phyloP scores from a whole-genome alignment of 2,329 filamentous ascomycete genomes.

The Chalaropsis ovoidea region DNA sequence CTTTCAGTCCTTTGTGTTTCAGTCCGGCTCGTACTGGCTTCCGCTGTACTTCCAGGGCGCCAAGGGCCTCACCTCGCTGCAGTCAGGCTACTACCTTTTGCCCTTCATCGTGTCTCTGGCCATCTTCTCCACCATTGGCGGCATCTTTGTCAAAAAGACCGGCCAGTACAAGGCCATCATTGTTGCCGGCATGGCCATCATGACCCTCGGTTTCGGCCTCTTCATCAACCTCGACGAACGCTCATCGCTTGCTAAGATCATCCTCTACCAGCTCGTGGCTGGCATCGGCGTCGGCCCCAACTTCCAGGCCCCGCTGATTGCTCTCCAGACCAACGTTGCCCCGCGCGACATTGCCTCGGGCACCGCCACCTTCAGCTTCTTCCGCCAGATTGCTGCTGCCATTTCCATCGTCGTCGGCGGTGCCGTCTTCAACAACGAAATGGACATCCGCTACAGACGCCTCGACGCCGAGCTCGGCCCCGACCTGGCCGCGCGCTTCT shows the following conservation, averaged over 20 bases:
- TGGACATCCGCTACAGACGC: constrained; percentile 45
- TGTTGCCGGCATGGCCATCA: constrained; percentile 46
- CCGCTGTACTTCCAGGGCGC: constrained; percentile 78
- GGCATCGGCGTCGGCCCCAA: constrained; percentile 58
- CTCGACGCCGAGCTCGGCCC: constrained; percentile 44
- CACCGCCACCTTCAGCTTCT: constrained; percentile 56
- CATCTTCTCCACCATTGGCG: constrained; percentile 48
- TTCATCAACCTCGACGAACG: constrained; percentile 51
- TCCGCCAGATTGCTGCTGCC: constrained; percentile 57
- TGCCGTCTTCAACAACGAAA: constrained; percentile 69
- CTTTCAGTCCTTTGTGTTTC: constrained; percentile 67
- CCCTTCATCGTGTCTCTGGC: constrained; percentile 60
- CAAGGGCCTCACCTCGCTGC: constrained; percentile 55
- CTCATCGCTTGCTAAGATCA: constrained; percentile 45
- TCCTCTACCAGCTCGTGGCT: constrained; percentile 52
- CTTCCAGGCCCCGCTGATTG: constrained; percentile 59
- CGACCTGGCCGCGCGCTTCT: constrained; percentile 42
- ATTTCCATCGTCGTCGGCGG: constrained; percentile 62
- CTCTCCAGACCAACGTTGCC: constrained; percentile 53
- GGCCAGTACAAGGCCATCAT: constrained; percentile 56
- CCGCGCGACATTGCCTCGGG: constrained; percentile 57
- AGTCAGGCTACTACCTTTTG: constrained; percentile 65
- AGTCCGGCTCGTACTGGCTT: constrained; percentile 67
- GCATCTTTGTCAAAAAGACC: constrained; percentile 51
- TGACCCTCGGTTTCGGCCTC: constrained; percentile 55